Evolutionary conservation across 2,329 filamentous ascomycete genomes (phyloP).

Genomic region (Stachybotrys echinatus): DNA sequence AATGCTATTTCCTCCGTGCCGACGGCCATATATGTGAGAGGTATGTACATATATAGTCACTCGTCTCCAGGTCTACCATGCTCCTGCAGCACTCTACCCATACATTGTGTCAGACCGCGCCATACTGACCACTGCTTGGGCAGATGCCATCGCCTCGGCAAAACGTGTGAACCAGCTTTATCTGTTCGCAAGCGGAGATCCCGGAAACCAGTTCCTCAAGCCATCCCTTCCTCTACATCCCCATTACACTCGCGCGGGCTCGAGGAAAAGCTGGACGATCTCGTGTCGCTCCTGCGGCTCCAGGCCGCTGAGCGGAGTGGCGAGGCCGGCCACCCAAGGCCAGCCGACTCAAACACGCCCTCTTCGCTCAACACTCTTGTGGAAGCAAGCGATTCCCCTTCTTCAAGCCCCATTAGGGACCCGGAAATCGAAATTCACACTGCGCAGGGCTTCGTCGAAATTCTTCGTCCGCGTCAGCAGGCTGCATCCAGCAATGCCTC

Average conservation of each 20-base stretch:
- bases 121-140: neutral
- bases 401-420: neutral
- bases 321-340: neutral
- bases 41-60: no score
- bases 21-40: slow-evolving; percentile 27
- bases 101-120: no score
- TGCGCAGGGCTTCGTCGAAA: slow-evolving; percentile 2
- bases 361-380: neutral
- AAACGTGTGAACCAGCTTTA: slow-evolving; percentile 30
- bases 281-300: slow-evolving; percentile 18
- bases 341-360: neutral
- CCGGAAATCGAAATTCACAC: slow-evolving; percentile 9
- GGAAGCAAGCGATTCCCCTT: neutral
- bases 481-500: no score
- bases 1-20: slow-evolving; percentile 29
- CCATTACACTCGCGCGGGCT: neutral
- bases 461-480: slow-evolving; percentile 4
- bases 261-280: slow-evolving; percentile 19
- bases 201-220: no score
- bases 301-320: neutral
- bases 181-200: slow-evolving; percentile 21
- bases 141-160: slow-evolving; percentile 32
- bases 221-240: slow-evolving; percentile 3
- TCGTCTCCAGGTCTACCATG: neutral
- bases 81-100: no score